Evolutionary conservation across 1,284 basidiomycete species (phyloP), one percentile per base, ranked within the genome.

Genomic region (Laetiporus sulphureus): DNA sequence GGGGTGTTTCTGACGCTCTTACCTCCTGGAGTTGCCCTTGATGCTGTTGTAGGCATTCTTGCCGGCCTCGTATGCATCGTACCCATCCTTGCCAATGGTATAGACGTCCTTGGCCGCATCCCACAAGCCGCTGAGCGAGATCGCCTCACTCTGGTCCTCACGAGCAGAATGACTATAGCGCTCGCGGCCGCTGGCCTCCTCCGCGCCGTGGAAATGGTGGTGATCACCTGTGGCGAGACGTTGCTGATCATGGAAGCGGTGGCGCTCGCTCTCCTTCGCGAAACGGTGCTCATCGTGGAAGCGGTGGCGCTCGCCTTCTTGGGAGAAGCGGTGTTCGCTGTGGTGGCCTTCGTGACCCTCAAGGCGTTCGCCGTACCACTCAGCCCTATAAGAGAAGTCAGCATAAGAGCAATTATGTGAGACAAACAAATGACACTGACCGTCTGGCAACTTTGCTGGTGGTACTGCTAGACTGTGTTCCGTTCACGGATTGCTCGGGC

Each of bases 11-110:
- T n/a, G n/a, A n/a, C n/a, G n/a, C n/a, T n/a, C n/a, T n/a, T 33
- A 18, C 18, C 18, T 8, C 32, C 15, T 13, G 27, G n/a, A n/a
- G 8, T 33, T 33, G 32, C 25, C 13, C 35, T 25, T 38, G 37
- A 38, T 8, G 13, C 30, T 20, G 11, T 41, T 19, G 15, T 13
- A 35, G 13, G 40, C 40, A 16, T 41, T 27, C 16, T 36, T 41
- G 25, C 32, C 40, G 1, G 40, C 40, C 32, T 41, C 23, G 40
- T 33, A 40, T 20, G 31, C 31, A 40, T 41, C 39, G n/a, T 34
- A 19, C n/a, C 22, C 39, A 13, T 27, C 39, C n/a, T 41, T 35
- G 8, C 32, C 39, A 21, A 41, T 35, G 22, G 32, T 24, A 3
- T 25, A 15, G 3, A 15, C 39, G 13, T 41, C 39, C 20, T 35